Evolutionary conservation across 2,329 filamentous ascomycete species (phyloP).

Genomic region (Pseudocercospora fijiensis): DNA sequence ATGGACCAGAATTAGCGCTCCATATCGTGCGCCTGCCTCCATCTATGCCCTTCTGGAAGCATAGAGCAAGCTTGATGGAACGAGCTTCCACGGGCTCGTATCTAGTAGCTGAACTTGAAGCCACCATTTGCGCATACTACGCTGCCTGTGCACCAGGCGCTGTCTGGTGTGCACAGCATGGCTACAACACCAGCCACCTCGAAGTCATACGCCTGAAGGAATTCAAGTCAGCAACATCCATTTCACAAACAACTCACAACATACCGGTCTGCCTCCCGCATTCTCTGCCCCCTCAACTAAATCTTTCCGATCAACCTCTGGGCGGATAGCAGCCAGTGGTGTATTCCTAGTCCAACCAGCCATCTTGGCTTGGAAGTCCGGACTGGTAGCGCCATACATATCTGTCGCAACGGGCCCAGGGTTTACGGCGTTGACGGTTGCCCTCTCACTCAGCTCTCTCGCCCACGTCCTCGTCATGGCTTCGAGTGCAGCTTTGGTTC

Average conservation of each 20-base stretch:
- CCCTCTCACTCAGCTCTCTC: conserved; percentile 60
- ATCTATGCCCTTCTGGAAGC: not conserved
- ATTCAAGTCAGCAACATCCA: conserved; percentile 32
- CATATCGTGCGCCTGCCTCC: not conserved
- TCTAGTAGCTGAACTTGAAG: conserved; percentile 56
- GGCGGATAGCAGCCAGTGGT: conserved; percentile 62
- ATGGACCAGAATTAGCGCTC: not conserved
- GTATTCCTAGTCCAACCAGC: conserved; percentile 62
- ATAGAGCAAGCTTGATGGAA: not conserved
- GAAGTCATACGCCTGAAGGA: conserved; percentile 57
- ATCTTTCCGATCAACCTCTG: conserved; percentile 61
- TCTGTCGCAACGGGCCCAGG: conserved; percentile 66
- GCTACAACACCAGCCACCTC: conserved; percentile 75
- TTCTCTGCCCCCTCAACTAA: conserved; percentile 46
- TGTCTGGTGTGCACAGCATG: conserved; percentile 71
- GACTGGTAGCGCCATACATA: conserved; percentile 59
- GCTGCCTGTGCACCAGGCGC: conserved; percentile 73
- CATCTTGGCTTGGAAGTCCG: conserved; percentile 59
- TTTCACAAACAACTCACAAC: conserved; percentile 39
- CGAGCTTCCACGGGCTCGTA: not conserved
- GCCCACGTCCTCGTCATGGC: conserved; percentile 70
- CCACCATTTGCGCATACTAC: conserved; percentile 80
- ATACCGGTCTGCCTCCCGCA: conserved; percentile 55
- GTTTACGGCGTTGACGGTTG: conserved; percentile 66
- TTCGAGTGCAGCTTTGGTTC: conserved; percentile 66